A percentile compares a stretch with the other conserved stretches of the same genome.
These are phyloP conservation scores for Quaeritorhiza haematococci DNA, from an alignment of 371 early-diverging fungal species.

Conservation along the genomic window DNA sequence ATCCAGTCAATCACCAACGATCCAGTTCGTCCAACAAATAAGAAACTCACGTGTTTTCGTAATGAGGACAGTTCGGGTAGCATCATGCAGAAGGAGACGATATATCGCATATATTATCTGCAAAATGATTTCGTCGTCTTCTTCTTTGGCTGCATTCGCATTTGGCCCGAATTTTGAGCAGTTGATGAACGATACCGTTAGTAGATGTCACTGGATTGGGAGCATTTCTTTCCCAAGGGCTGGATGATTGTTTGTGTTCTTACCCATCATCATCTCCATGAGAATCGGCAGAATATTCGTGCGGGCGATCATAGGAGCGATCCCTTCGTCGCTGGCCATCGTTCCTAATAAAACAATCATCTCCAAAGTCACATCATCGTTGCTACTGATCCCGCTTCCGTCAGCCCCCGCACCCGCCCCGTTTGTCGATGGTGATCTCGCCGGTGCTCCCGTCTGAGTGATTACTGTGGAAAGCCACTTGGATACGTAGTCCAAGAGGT, in stretches of 20 bases:
- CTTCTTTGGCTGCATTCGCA: constrained; percentile 39
- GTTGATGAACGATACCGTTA: too few species aligned
- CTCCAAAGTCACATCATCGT: constrained; percentile 47
- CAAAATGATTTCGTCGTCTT: constrained; percentile 54
- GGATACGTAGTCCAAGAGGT: constrained; percentile 26
- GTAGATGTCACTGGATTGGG: too few species aligned
- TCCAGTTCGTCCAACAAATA: not conserved
- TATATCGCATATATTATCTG: constrained; percentile 45
- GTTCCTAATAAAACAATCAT: constrained; percentile 38
- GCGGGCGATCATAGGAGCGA: constrained; percentile 32
- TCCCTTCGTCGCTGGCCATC: constrained; percentile 39
- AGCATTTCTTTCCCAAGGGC: too few species aligned
- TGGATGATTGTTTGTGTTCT: not conserved
- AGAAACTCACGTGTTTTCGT: constrained; percentile 30
- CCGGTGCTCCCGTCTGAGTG: constrained; percentile 5
- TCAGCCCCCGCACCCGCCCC: constrained; percentile 4
- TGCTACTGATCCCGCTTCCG: constrained; percentile 15
- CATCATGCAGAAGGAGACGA: constrained; percentile 37
- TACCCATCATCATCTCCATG: constrained; percentile 44
- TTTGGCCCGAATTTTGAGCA: too few species aligned
- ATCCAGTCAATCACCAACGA: not conserved
- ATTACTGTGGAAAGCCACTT: constrained; percentile 8
- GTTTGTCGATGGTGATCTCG: not conserved
- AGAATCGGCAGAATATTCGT: constrained; percentile 27
- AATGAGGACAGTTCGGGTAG: constrained; percentile 30